Percentiles rank a stretch among this genome's conserved stretches.
Evolutionary conservation across 129 eudicot species (phyloP).

Genomic region (Centaurea solstitialis): DNA sequence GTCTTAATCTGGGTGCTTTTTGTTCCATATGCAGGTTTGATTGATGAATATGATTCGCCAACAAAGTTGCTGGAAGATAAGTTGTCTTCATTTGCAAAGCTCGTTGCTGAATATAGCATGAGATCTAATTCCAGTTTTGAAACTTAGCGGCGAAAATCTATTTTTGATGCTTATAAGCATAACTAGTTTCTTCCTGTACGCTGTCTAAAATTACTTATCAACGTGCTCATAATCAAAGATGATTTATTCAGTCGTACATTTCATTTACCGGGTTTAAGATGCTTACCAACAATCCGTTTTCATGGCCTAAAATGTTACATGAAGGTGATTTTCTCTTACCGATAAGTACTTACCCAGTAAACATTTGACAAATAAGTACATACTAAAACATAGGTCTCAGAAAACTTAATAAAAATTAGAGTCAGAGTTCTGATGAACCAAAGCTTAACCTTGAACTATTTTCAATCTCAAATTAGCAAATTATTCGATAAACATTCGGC

Average conservation of each 20-base stretch:
- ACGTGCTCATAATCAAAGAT: too few species aligned
- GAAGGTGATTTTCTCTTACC: too few species aligned
- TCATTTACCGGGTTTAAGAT: too few species aligned
- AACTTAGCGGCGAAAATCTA: background rate
- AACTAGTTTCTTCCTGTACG: background rate
- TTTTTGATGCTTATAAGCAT: background rate
- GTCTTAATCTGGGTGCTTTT: background rate
- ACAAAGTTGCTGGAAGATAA: conserved; percentile 62
- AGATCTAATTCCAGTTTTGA: conserved; percentile 60
- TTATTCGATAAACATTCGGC: background rate
- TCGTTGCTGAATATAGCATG: conserved; percentile 80
- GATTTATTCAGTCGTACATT: too few species aligned
- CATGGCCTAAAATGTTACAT: too few species aligned
- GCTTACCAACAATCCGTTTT: too few species aligned
- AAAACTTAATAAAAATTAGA: background rate
- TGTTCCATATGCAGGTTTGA: conserved; percentile 48
- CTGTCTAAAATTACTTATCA: too few species aligned
- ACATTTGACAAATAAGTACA: background rate
- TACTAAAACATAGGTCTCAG: background rate
- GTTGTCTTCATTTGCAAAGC: conserved; percentile 75
- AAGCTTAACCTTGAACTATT: background rate
- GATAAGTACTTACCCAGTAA: too few species aligned
- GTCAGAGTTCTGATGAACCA: background rate
- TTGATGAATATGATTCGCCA: conserved; percentile 82
- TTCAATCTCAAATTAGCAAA: background rate